These are phyloP conservation scores for Cucurbita pepo DNA, from an alignment of 306 rosid species.

Conservation along the genomic window DNA sequence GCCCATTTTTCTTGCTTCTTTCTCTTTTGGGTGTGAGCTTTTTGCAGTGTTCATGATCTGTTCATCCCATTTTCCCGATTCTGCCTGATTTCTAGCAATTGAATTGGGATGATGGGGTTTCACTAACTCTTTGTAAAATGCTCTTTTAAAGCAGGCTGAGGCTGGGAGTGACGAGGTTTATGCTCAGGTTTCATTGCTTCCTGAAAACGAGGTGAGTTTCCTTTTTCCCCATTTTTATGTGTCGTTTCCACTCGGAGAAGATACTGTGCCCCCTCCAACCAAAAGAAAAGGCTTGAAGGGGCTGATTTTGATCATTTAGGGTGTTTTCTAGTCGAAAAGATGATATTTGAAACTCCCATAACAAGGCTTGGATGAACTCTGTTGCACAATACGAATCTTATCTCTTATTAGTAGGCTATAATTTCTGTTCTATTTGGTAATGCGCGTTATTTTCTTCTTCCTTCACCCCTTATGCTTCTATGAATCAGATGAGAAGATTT, in stretches of 20 bases:
- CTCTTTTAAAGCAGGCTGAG: conserved; percentile 54
- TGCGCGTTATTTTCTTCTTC: background rate
- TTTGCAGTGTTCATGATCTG: background rate
- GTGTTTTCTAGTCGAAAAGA: background rate
- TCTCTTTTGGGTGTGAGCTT: background rate
- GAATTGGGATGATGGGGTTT: background rate
- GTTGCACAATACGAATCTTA: background rate
- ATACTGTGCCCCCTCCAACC: background rate
- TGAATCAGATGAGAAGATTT: background rate
- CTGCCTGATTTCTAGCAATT: background rate
- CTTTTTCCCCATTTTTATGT: background rate
- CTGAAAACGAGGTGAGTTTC: conserved; percentile 76
- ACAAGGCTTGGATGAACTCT: background rate
- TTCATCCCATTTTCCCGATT: background rate
- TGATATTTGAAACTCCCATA: background rate
- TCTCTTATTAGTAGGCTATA: background rate
- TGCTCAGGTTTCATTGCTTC: conserved; percentile 70
- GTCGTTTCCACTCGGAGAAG: conserved; percentile 10
- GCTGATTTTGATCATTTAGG: background rate
- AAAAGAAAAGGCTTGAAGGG: background rate
- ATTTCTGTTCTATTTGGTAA: background rate
- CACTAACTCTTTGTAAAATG: background rate
- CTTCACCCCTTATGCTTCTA: background rate
- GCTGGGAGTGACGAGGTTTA: conserved; percentile 86
- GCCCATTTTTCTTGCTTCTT: background rate